A percentile compares a stretch with the other conserved stretches of the same genome.
These are phyloP conservation scores for Sporisorium graminicola DNA, from an alignment of 1,284 basidiomycete genomes.

Conservation along the genomic window DNA sequence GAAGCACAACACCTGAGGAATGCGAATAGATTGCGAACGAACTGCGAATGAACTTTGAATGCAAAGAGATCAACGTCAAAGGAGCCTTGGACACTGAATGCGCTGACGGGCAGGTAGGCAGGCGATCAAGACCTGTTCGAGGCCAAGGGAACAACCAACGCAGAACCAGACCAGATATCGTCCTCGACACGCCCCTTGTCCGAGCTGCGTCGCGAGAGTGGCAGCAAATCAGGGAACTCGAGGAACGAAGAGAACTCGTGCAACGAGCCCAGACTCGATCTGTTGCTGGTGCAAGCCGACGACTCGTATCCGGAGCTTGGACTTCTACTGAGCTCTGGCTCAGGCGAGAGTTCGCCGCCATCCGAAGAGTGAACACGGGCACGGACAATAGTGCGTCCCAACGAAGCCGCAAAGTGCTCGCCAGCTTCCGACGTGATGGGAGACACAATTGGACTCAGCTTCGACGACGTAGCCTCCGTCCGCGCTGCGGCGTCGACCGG, in stretches of 20 bases:
- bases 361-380: conserved; percentile 4
- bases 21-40: neutral
- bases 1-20: no score
- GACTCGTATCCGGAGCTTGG: conserved; percentile 29
- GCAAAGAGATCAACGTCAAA: neutral
- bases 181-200: neutral
- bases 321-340: conserved; percentile 35
- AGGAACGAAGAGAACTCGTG: conserved; percentile 29
- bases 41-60: neutral
- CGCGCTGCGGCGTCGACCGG: neutral
- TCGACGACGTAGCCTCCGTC: neutral
- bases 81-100: neutral
- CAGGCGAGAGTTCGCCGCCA: conserved; percentile 8
- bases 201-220: neutral
- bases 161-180: conserved; percentile 17
- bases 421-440: conserved; percentile 11
- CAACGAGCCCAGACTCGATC: conserved; percentile 25
- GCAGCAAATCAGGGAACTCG: conserved; percentile 18
- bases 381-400: conserved; percentile 14
- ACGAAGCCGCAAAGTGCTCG: conserved; percentile 17
- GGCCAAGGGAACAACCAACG: neutral
- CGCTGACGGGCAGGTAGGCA: neutral
- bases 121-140: neutral
- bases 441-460: conserved; percentile 7
- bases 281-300: conserved; percentile 10